Percentiles rank a stretch among this genome's conserved stretches.
These are phyloP conservation scores for Spiromastix sp. DNA, from an alignment of 2,329 filamentous ascomycete species.

Conservation along the genomic window DNA sequence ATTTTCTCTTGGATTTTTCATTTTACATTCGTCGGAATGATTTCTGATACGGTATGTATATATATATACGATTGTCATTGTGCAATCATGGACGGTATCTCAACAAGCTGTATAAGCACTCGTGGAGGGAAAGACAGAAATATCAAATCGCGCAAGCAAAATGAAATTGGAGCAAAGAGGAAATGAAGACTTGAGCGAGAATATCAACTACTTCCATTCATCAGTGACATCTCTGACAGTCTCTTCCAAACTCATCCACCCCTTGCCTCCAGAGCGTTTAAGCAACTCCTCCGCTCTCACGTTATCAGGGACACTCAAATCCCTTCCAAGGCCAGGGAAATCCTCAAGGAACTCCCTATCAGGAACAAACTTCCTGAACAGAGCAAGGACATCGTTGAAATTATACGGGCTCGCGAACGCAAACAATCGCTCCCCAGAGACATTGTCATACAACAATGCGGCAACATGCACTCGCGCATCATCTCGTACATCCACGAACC, in stretches of 20 bases:
- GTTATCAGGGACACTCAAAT: conserved; percentile 16
- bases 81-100: no score
- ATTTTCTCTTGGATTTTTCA: neutral
- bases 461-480: conserved; percentile 43
- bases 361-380: conserved; percentile 30
- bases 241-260: conserved; percentile 23
- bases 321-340: conserved; percentile 13
- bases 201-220: neutral
- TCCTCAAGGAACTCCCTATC: conserved; percentile 25
- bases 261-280: conserved; percentile 17
- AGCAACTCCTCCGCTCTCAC: conserved; percentile 20
- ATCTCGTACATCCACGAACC: conserved; percentile 40
- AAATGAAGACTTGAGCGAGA: conserved; percentile 1
- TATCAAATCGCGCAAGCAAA: neutral
- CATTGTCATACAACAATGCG: conserved; percentile 36
- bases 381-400: conserved; percentile 32
- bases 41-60: neutral
- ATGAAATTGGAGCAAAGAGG: neutral
- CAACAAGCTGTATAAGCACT: no score
- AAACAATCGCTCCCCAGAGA: conserved; percentile 43
- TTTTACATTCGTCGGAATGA: neutral
- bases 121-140: neutral
- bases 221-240: conserved; percentile 2
- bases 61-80: no score
- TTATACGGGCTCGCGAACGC: conserved; percentile 40